Base-by-base conservation (phyloP, 2,329 filamentous ascomycete genomes). In the Diplodia corticola region DNA sequence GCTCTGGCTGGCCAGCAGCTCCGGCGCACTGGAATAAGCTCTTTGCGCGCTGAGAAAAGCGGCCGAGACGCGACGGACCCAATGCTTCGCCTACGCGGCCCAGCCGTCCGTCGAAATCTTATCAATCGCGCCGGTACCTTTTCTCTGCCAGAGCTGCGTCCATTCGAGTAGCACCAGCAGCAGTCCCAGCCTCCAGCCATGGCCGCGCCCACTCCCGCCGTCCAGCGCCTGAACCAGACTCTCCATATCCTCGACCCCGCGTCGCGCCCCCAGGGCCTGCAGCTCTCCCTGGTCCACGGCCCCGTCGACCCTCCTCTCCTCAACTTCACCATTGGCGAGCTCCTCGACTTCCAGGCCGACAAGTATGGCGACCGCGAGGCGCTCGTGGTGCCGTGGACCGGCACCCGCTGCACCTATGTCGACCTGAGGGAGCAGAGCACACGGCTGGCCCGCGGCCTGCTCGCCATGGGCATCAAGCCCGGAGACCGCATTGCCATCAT, bases 401-500 rank as follows among this genome's bases (percentile, higher is more conserved):
- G 87, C 1, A 85, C 89, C 4, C 82, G 91, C 71, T 93, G 90
- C 90, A 87, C 86, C 60, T 89, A 90, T 12, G 71, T 76, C 59
- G 72, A 74, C 33, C 69, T 81, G 63, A 75, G 73, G 71, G 72
- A 77, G 10, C 76, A 80, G 64, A 80, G 78, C 20, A 76, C 73
- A 64, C 65, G 73, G 13, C 71, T 81, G 7, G 79, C 80, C 15
- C 70, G 78, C 68, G 78, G 77, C 33, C 77, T 93, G 67, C 78
- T 91, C 50, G 85, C 86, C 24, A 84, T 88, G 76, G 89, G 89
- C 2, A 86, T 92, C 61, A 81, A 85, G 46, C 84, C 86, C 33
- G 89, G 89, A 40, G 90, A 92, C 74, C 83, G 89, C 15, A 83
- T 93, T 30, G 90, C 87, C 33, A 88, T 93, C 69, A 91, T 92